A percentile compares a stretch with the other conserved stretches of the same genome.
These are phyloP conservation scores for Aspergillus olivimuriae DNA, from an alignment of 495 filamentous ascomycete species.

Conservation along the genomic window DNA sequence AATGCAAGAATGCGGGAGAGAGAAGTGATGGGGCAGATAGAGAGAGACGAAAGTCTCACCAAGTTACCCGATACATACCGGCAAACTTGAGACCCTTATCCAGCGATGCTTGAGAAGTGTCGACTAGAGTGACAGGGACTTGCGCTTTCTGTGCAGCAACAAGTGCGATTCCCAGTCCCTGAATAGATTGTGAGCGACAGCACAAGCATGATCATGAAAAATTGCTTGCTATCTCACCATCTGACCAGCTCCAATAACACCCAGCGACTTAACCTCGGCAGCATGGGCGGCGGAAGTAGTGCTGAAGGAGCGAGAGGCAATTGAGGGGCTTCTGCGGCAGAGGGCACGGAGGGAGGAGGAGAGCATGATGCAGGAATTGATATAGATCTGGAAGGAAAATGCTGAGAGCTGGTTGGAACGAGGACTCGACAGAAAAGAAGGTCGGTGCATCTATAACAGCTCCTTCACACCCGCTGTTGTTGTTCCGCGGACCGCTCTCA, in stretches of 20 bases:
- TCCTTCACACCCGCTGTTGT: background rate
- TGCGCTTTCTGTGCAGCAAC: slow-evolving; percentile 82
- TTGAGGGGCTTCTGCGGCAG: slow-evolving; percentile 24
- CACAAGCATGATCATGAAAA: background rate
- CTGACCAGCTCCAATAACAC: slow-evolving; percentile 92
- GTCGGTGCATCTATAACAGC: slow-evolving; percentile 4
- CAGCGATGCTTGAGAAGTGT: slow-evolving; percentile 77
- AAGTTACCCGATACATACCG: slow-evolving; percentile 47
- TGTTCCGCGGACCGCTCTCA: slow-evolving; percentile 8
- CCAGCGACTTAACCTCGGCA: slow-evolving; percentile 78
- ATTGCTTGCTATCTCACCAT: slow-evolving; percentile 53
- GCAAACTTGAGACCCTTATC: slow-evolving; percentile 90
- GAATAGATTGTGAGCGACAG: slow-evolving; percentile 14
- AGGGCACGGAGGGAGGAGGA: slow-evolving; percentile 26
- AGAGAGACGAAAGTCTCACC: too few species aligned
- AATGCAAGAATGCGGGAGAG: background rate
- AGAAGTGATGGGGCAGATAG: background rate
- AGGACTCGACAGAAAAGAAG: slow-evolving; percentile 1
- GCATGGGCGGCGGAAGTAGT: slow-evolving; percentile 42
- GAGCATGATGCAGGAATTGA: slow-evolving; percentile 20
- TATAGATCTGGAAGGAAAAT: background rate
- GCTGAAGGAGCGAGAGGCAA: slow-evolving; percentile 37
- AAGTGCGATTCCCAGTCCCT: slow-evolving; percentile 95
- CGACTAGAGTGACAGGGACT: slow-evolving; percentile 81
- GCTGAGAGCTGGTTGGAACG: background rate